Base-by-base conservation (phyloP, 257 asterid genomes). In the Striga asiatica region DNA sequence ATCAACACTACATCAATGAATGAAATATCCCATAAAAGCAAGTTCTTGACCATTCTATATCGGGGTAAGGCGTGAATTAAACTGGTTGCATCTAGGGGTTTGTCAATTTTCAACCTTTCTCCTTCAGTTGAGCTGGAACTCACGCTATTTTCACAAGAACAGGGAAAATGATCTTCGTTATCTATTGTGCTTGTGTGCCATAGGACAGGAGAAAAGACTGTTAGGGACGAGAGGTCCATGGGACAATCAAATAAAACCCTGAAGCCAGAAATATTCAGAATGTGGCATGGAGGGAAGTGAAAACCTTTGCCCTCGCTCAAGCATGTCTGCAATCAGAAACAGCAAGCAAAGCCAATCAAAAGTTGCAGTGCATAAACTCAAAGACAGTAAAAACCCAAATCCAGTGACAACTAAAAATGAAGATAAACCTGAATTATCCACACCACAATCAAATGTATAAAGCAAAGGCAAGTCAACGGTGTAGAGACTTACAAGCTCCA, bases 241-340 rank as follows among this genome's bases (percentile, higher is more conserved):
- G 97, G 95, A 74, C 77, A 85, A 68, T 88, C 97, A 13, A 88
- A 48, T 50, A 88, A 72, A 43, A 88, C 69, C 70, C 78, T 67
- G 42, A 82, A 77, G 49, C 92, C 97, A 13, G 71, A 66, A 10
- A 88, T 61, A 38, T 81, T 80, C 64, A 85, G 53, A 54, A 85
- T 69, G 74, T 79, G 85, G 78, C 88, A 85, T 39, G 97, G 87
- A 8, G 97, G 97, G 73, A 81, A 85, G 63, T 85, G 67, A 41
- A 60, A 82, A 11, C 93, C 94, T 53, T 61, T 71, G 61, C 95
- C 97, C 62, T 79, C 78, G 39, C 83, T 89, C 74, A 89, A 78
- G 74, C 95, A 89, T 28, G 85, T 81, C 95, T 85, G 88, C 81
- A 78, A 53, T 52, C 39, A 45, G 60, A 56, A 55, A 62, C 9